Percentiles rank a stretch among this genome's conserved stretches.
Conservation (phyloP, 2,329 filamentous ascomycete genomes). For the Hirsutella rhossiliensis region DNA sequence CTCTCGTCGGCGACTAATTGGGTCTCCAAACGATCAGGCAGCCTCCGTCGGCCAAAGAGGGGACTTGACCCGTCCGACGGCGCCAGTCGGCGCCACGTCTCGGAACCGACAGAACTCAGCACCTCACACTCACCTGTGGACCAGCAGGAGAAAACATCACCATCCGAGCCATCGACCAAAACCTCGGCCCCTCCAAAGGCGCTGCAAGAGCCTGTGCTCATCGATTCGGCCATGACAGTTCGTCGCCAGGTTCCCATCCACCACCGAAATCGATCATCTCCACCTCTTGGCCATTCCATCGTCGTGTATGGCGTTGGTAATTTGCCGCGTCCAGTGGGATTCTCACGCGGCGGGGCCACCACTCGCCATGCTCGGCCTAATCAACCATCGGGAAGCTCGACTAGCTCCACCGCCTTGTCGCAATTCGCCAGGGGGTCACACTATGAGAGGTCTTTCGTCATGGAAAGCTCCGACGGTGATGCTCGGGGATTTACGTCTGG, state of each 20-base stretch:
- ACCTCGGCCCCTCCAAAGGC: conserved; percentile 3
- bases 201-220: conserved; percentile 5
- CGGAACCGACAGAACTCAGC: conserved; percentile 30
- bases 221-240: conserved; percentile 8
- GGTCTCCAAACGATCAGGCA: conserved; percentile 41
- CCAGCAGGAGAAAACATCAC: conserved; percentile 2
- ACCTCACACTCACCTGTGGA: conserved; percentile 14
- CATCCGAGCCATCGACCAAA: not conserved
- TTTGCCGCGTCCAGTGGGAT: conserved; percentile 22
- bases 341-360: conserved; percentile 20
- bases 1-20: conserved; percentile 44
- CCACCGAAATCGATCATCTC: conserved; percentile 39
- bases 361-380: conserved; percentile 24
- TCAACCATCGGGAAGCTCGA: conserved; percentile 30
- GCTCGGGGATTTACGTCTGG: conserved; percentile 50
- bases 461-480: conserved; percentile 60
- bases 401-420: conserved; percentile 30
- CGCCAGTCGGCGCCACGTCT: conserved; percentile 38
- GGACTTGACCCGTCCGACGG: conserved; percentile 25
- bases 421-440: conserved; percentile 17
- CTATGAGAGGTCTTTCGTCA: conserved; percentile 37
- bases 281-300: conserved; percentile 32
- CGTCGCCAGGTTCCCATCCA: conserved; percentile 13
- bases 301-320: conserved; percentile 38
- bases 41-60: conserved; percentile 43